These are phyloP conservation scores for Carex sylvatica DNA, from an alignment of 202 grass and related monocot genomes.

Conservation along the genomic window DNA sequence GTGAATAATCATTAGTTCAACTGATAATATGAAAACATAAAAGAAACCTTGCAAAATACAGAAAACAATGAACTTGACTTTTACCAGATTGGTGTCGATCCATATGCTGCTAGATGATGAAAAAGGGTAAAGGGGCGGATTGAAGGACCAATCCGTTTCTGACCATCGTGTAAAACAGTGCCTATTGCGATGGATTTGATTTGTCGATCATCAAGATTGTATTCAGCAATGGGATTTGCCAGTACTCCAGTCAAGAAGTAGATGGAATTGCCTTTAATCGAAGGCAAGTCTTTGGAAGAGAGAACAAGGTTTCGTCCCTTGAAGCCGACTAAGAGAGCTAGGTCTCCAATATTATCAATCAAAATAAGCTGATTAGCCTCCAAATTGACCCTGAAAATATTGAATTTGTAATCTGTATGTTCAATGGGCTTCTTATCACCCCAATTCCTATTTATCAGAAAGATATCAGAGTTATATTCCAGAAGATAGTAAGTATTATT, in stretches of 20 bases:
- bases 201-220: not conserved
- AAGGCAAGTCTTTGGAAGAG: constrained; percentile 11
- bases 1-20: not conserved
- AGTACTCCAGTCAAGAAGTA: not conserved
- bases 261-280: not conserved
- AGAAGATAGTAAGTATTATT: not conserved
- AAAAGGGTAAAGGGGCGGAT: not conserved
- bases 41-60: not conserved
- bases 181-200: not conserved
- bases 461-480: not conserved
- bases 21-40: not conserved
- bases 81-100: not conserved
- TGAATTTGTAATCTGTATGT: not conserved
- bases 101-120: not conserved
- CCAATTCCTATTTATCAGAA: not conserved
- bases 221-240: not conserved
- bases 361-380: not conserved
- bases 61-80: not conserved
- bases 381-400: constrained; percentile 1
- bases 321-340: not conserved
- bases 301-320: not conserved
- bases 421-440: not conserved
- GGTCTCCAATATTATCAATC: not conserved
- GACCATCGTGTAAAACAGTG: not conserved
- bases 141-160: not conserved